These are phyloP conservation scores for Cydonia oblonga DNA, from an alignment of 331 rosid species.

Conservation along the genomic window DNA sequence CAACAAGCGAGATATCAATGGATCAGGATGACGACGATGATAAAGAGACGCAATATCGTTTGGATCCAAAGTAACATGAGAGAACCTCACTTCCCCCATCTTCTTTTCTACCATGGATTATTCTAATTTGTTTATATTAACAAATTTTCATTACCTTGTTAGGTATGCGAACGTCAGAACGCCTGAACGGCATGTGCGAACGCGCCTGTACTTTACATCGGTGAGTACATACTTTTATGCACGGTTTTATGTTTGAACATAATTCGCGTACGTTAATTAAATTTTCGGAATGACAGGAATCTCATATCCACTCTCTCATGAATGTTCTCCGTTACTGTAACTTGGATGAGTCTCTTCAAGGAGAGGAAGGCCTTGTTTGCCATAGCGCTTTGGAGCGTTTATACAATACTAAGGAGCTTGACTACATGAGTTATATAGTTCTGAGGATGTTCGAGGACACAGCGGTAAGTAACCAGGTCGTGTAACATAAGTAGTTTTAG, in stretches of 20 bases:
- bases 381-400: slow-evolving; percentile 60
- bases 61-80: slow-evolving; percentile 71
- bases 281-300: slow-evolving; percentile 53
- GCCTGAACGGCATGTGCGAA: slow-evolving; percentile 91
- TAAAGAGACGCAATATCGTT: slow-evolving; percentile 88
- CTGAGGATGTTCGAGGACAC: slow-evolving; percentile 90
- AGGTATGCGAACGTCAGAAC: slow-evolving; percentile 97
- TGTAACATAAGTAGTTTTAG: not conserved
- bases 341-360: slow-evolving; percentile 89
- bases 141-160: slow-evolving; percentile 15
- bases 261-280: not conserved
- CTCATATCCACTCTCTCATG: slow-evolving; percentile 94
- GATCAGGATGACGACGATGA: slow-evolving; percentile 96
- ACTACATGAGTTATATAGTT: slow-evolving; percentile 91
- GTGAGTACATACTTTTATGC: slow-evolving; percentile 39
- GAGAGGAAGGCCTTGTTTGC: slow-evolving; percentile 72
- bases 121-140: slow-evolving; percentile 1
- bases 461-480: slow-evolving; percentile 40
- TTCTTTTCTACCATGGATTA: not conserved
- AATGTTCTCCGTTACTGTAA: slow-evolving; percentile 94
- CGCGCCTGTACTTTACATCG: slow-evolving; percentile 94
- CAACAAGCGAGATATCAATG: slow-evolving; percentile 41
- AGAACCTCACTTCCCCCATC: not conserved
- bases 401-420: slow-evolving; percentile 75
- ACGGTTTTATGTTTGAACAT: not conserved